Base-by-base conservation (phyloP, 257 asterid species). In the Nicotiana otophora region DNA sequence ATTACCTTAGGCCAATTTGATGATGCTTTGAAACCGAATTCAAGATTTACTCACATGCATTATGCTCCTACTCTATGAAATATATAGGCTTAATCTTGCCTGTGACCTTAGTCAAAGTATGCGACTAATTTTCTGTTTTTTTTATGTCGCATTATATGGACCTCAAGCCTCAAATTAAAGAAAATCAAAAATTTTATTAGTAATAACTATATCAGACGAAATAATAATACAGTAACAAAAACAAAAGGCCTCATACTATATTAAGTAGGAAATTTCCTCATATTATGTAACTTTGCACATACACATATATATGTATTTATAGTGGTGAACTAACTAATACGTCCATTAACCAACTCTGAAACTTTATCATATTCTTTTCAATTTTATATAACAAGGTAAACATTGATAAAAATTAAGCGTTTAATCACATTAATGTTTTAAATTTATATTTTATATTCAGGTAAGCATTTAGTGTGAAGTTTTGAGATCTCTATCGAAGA, bases 11-110 rank as follows among this genome's bases (percentile, higher is more conserved):
- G 58, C 63, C 42, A 51, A 74, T 61, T 74, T 51, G 80, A 74
- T 46, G 61, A 74, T 74, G 80, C 80, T 74, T 48, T 74, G 2
- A 74, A 74, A 74, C 20, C n/a, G 26, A 74, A 74, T 26, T 74
- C 46, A 74, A 74, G 63, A 74, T 51, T 51, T 74, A 31, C 16
- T 74, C 80, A 48, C 80, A 74, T 74, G 80, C 19, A 74, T 51
- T 26, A 74, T 74, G 63, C 15, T 74, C 62, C 46, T 48, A 64
- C 61, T 74, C 2, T 74, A 11, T 23, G 48, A 20, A 42, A 46
- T 14, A 23, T 14, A 14, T 48, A 74, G 5, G 26, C 2, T 74
- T 74, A 7, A 74, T 48, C 15, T 74, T 48, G 53, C 42, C 9
- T 51, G 80, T 74, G 26, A 74, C 46, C 26, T 74, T 74, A 26